These are phyloP conservation scores for Athelia sp. DNA, from an alignment of 1,284 basidiomycete genomes.

Conservation along the genomic window DNA sequence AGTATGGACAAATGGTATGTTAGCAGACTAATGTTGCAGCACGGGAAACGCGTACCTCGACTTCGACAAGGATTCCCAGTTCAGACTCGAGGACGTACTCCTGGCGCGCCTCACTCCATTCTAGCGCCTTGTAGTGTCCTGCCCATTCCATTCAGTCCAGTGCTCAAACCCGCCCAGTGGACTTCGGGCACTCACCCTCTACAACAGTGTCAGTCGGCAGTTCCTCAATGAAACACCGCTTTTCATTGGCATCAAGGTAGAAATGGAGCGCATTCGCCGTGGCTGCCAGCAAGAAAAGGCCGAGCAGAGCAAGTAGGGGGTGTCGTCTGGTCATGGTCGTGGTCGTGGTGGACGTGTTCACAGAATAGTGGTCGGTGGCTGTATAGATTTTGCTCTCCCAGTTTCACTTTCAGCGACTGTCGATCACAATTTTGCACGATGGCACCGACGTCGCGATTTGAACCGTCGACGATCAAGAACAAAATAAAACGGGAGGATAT, in stretches of 20 bases:
- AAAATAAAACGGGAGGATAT: constrained; percentile 82
- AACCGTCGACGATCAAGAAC: constrained; percentile 73
- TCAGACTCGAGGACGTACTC: constrained; percentile 71
- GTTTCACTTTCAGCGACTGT: constrained; percentile 13
- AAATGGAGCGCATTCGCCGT: constrained; percentile 76
- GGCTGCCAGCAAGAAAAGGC: constrained; percentile 35
- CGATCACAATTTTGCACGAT: constrained; percentile 25
- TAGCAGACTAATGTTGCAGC: constrained; percentile 1
- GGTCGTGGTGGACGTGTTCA: not conserved
- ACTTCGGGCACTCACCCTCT: constrained; percentile 59
- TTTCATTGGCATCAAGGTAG: constrained; percentile 89
- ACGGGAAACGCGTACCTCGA: constrained; percentile 54
- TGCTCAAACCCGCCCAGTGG: not conserved
- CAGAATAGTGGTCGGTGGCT: not conserved
- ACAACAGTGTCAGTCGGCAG: constrained; percentile 96
- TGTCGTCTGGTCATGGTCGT: constrained; percentile 14
- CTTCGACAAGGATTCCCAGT: constrained; percentile 86
- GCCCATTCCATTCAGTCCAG: constrained; percentile 1
- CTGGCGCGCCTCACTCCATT: constrained; percentile 79
- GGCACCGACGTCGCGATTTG: constrained; percentile 45
- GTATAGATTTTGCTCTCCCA: constrained; percentile 3
- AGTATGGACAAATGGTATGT: not conserved
- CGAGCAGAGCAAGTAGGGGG: constrained; percentile 28
- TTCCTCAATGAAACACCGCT: constrained; percentile 95
- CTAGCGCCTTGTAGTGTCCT: constrained; percentile 92